A percentile compares a stretch with the other conserved stretches of the same genome.
Evolutionary conservation across 305 asterid genomes (phyloP).

Genomic region (Fraxinus dipetala): DNA sequence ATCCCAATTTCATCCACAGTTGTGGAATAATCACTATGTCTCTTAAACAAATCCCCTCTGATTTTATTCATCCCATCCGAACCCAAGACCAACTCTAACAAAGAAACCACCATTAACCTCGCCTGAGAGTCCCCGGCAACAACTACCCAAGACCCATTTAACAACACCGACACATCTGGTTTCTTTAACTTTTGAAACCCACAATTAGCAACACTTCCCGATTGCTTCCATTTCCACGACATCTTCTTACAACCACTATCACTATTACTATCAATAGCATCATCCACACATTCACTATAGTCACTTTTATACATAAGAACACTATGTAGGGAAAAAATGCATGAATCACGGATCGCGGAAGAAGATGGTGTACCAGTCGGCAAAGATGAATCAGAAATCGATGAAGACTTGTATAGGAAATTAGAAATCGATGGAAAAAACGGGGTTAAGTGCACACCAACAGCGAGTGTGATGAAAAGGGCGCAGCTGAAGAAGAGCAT

Average conservation of each 20-base stretch:
- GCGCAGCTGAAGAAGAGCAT: slow-evolving; percentile 93
- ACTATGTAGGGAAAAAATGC: slow-evolving; percentile 60
- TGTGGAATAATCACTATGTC: slow-evolving; percentile 76
- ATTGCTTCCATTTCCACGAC: slow-evolving; percentile 69
- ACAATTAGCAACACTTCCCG: slow-evolving; percentile 54
- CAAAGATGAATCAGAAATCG: slow-evolving; percentile 28
- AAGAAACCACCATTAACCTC: slow-evolving; percentile 66
- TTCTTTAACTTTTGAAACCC: slow-evolving; percentile 63
- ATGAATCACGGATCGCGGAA: slow-evolving; percentile 51
- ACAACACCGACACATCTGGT: slow-evolving; percentile 65
- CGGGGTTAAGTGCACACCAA: slow-evolving; percentile 84
- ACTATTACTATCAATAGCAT: slow-evolving; percentile 12
- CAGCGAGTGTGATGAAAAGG: slow-evolving; percentile 86
- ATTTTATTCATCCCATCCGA: slow-evolving; percentile 45
- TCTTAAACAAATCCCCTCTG: slow-evolving; percentile 71
- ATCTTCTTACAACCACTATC: slow-evolving; percentile 29
- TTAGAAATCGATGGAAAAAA: slow-evolving; percentile 61
- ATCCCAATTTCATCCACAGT: slow-evolving; percentile 63
- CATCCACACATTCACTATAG: slow-evolving; percentile 32
- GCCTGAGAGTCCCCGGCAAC: slow-evolving; percentile 92
- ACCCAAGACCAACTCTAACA: slow-evolving; percentile 73
- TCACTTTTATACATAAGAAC: slow-evolving; percentile 28
- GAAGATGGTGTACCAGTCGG: slow-evolving; percentile 26
- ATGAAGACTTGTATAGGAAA: slow-evolving; percentile 27
- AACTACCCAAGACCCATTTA: slow-evolving; percentile 87